A percentile compares a stretch with the other conserved stretches of the same genome.
These are phyloP conservation scores for Calamus simplicifolius DNA, from an alignment of 176 grass and related monocot species.

Conservation along the genomic window DNA sequence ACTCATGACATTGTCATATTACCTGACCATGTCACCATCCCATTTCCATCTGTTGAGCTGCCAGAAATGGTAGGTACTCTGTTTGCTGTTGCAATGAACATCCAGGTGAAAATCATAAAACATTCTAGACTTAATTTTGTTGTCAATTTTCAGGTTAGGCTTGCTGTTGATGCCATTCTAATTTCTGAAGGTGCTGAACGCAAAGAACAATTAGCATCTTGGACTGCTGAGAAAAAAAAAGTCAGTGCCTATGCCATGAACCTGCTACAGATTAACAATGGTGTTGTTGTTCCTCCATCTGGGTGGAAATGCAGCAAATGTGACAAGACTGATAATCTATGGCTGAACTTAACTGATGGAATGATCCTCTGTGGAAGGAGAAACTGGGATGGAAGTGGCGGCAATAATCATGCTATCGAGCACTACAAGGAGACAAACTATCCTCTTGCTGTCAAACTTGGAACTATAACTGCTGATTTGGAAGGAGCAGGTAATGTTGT, in stretches of 20 bases:
- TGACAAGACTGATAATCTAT: conserved; percentile 94
- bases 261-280: conserved; percentile 77
- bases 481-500: conserved; percentile 87
- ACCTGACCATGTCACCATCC: conserved; percentile 69
- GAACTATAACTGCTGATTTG: conserved; percentile 85
- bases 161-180: conserved; percentile 80
- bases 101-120: no score
- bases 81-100: no score
- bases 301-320: conserved; percentile 97
- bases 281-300: conserved; percentile 72
- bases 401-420: conserved; percentile 93
- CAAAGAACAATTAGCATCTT: conserved; percentile 81
- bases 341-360: conserved; percentile 98
- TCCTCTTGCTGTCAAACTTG: conserved; percentile 89
- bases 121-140: no score
- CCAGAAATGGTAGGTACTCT: conserved; percentile 69
- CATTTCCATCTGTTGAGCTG: conserved; percentile 88
- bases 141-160: conserved; percentile 53
- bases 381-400: conserved; percentile 90
- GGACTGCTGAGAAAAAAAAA: conserved; percentile 84
- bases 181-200: conserved; percentile 73
- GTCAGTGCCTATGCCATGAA: conserved; percentile 71
- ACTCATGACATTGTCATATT: conserved; percentile 67
- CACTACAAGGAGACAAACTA: conserved; percentile 81
- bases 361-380: conserved; percentile 74